phyloP scores from a whole-genome alignment of 1,284 basidiomycete species.

The Ceratobasidium sp. region DNA sequence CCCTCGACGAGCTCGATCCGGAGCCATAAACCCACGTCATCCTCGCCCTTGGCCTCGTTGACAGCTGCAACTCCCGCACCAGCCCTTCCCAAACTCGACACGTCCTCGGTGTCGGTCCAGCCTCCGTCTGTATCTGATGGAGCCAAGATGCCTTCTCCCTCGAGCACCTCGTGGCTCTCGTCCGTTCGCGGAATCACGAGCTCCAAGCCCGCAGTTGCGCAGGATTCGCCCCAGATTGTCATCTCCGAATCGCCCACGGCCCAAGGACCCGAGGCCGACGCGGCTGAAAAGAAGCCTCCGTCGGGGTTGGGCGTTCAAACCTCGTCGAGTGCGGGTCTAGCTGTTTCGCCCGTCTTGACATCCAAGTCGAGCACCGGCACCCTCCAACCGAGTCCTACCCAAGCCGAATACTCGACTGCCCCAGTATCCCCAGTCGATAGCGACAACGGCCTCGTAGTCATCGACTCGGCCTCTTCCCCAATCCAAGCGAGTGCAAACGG shows the following conservation, averaged over 20 bases:
- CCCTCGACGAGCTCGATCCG: slow-evolving; percentile 29
- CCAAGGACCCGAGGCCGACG: background rate
- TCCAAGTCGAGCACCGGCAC: background rate
- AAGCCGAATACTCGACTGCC: background rate
- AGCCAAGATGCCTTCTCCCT: background rate
- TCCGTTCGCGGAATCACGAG: slow-evolving; percentile 12
- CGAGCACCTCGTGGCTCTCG: slow-evolving; percentile 29
- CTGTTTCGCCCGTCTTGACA: background rate
- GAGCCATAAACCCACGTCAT: slow-evolving; percentile 16
- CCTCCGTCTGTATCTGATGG: background rate
- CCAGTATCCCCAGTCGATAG: background rate
- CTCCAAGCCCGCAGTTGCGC: background rate
- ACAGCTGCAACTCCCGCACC: slow-evolving; percentile 11
- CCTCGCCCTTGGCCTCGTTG: background rate
- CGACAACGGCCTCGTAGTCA: background rate
- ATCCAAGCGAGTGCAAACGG: background rate
- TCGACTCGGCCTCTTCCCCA: background rate
- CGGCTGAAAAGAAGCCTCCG: background rate
- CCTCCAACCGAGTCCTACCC: background rate
- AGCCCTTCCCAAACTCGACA: background rate
- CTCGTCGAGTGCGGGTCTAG: background rate
- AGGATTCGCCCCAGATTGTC: background rate
- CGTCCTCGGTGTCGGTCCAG: background rate
- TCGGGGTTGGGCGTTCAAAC: background rate
- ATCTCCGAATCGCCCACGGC: background rate